These are phyloP conservation scores for Pholiota molesta DNA, from an alignment of 768 basidiomycete genomes.

Conservation along the genomic window DNA sequence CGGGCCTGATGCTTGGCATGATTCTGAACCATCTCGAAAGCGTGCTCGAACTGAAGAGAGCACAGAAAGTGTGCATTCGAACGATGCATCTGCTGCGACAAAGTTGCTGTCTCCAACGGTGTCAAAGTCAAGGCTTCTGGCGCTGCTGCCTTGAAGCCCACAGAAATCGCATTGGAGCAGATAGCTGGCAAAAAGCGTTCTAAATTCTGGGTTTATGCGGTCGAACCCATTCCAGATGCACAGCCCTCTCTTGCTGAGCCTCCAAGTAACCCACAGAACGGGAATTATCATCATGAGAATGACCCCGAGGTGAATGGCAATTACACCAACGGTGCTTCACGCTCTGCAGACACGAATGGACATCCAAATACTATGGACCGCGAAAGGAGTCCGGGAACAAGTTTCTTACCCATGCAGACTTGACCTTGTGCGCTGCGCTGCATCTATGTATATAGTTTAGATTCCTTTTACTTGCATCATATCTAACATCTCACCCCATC, in stretches of 20 bases:
- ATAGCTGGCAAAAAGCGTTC: conserved; percentile 83
- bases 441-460: neutral
- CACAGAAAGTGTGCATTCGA: conserved; percentile 57
- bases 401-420: neutral
- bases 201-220: conserved; percentile 89
- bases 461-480: neutral
- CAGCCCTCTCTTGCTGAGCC: conserved; percentile 20
- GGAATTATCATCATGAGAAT: neutral
- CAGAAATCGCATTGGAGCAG: conserved; percentile 74
- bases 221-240: conserved; percentile 61
- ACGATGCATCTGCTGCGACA: conserved; percentile 38
- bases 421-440: neutral
- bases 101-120: conserved; percentile 35
- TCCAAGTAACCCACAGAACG: conserved; percentile 15
- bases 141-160: conserved; percentile 70
- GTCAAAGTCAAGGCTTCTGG: conserved; percentile 55
- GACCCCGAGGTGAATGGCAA: conserved; percentile 14
- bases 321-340: conserved; percentile 1
- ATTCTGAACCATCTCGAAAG: conserved; percentile 56
- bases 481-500: conserved; percentile 16
- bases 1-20: conserved; percentile 53
- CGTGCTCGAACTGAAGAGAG: conserved; percentile 82
- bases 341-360: conserved; percentile 12
- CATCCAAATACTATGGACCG: conserved; percentile 7
- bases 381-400: neutral